Evolutionary conservation across 495 filamentous ascomycete species (phyloP), one percentile per base, ranked within the genome.

Genomic region (Rhizodiscina lignyota): DNA sequence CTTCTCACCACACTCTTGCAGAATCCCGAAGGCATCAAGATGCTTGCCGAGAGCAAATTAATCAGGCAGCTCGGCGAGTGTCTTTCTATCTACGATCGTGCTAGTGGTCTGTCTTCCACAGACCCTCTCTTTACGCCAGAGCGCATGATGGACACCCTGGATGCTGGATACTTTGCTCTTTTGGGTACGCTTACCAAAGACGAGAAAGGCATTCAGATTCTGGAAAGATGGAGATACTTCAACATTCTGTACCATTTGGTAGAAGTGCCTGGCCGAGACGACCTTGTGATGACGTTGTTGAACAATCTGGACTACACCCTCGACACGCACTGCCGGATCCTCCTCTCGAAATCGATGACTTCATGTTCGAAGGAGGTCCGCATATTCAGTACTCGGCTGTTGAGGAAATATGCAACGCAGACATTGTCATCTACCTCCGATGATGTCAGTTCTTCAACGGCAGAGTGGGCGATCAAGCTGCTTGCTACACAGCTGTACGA

Each of bases 161-260:
- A 79, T 36, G 75, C 80, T 22, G 89, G 91, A 4, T 97, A 97
- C 48, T 96, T 97, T 58, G 72, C 83, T 13, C 80, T 97, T 60
- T 61, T 97, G 5, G 89, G 89, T 10, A 74, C 76, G 11, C 52
- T 97, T 39, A 94, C 79, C 50, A 74, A 73, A 29, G 83, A 93
- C 52, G 55, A 64, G 0, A 79, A 73, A 39, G 89, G 89, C 1
- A 65, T 94, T 19, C 68, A 73, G 43, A 93, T 96, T 70, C 75
- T 97, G 54, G 86, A 93, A 49, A 66, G 83, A 42, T 96, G 87
- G 85, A 82, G 82, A 41, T 87, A 96, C 66, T 77, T 93, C 51
- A 96, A 94, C 54, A 96, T 96, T 83, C 86, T 94, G 62, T 97
- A 97, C 52, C 87, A 94, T 50, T 89, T 97, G 47, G 71, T 92